Evolutionary conservation across 257 asterid genomes (phyloP), one percentile per base, ranked within the genome.

Genomic region (Solanum medicagineum): DNA sequence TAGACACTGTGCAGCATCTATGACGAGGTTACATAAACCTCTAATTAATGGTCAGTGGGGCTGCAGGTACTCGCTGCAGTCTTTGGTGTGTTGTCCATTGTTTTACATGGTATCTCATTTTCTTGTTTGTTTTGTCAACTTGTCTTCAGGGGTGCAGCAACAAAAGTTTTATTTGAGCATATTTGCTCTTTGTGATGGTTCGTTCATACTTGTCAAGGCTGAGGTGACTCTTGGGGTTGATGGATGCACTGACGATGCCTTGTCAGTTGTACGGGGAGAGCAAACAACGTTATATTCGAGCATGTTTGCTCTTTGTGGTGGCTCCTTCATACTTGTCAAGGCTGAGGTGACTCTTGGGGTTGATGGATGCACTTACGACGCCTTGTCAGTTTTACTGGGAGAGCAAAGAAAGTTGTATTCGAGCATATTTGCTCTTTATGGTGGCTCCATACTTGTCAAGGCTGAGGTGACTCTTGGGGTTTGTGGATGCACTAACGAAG

Each of bases 201-300:
- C 82, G 44, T 77, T 24, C 63, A 15, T 49, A 77, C 22, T 77
- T 77, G 82, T 77, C 82, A 77, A 77, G 82, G 82, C 82, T 85
- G 94, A 92, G 97, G 95, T 92, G 96, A 92, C 92, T 85, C 86
- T 80, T 86, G 85, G 91, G 86, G 86, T 88, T 81, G 89, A 89
- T 92, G 92, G 84, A 86, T 86, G 93, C 95, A 91, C 97, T 92
- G 80, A 93, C 80, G 94, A 91, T 85, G 97, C 94, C 92, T 92
- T 94, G 88, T 88, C 89, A 85, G 87, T 90, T 87, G 83, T 92
- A 94, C 89, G 91, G 93, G 96, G 83, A 91, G 75, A 70, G 53
- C 79, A 40, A 70, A 70, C 53, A 70, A 40, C 19, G 16, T 10
- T 70, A 6, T 40, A 70, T 70, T 70, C 0, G 79, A 70, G 79